Evolutionary conservation across 2,329 filamentous ascomycete genomes (phyloP).

Genomic region (Aphanocladium album): DNA sequence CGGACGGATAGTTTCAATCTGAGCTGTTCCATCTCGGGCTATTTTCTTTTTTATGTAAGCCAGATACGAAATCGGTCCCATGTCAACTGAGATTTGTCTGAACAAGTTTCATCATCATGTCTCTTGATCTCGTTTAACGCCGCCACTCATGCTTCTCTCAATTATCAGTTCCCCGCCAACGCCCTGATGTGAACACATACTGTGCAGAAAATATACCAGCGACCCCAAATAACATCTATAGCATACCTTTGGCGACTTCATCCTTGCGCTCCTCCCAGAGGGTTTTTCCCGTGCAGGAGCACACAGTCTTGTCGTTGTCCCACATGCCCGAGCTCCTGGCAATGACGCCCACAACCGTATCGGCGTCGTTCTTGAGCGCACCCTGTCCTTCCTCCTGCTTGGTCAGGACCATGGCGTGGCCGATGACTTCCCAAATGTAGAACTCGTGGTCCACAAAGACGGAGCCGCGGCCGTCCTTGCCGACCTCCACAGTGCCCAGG

Average conservation of each 20-base stretch:
- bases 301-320: constrained; percentile 98
- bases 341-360: constrained; percentile 89
- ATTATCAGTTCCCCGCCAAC: neutral
- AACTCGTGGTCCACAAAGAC: constrained; percentile 78
- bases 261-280: constrained; percentile 96
- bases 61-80: neutral
- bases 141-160: neutral
- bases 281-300: constrained; percentile 95
- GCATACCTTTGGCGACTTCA: constrained; percentile 84
- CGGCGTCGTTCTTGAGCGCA: constrained; percentile 65
- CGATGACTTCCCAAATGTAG: constrained; percentile 94
- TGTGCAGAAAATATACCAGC: neutral
- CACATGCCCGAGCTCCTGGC: constrained; percentile 95
- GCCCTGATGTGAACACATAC: neutral
- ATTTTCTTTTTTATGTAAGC: neutral
- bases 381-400: constrained; percentile 53
- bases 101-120: neutral
- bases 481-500: constrained; percentile 72
- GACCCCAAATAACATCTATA: constrained; percentile 40
- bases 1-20: constrained; percentile 3
- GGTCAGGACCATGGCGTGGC: constrained; percentile 83
- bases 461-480: constrained; percentile 67
- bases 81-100: neutral
- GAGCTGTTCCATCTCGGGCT: neutral
- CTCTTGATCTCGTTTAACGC: neutral